phyloP scores from a whole-genome alignment of 2,329 filamentous ascomycete species.

The Pyricularia grisea region DNA sequence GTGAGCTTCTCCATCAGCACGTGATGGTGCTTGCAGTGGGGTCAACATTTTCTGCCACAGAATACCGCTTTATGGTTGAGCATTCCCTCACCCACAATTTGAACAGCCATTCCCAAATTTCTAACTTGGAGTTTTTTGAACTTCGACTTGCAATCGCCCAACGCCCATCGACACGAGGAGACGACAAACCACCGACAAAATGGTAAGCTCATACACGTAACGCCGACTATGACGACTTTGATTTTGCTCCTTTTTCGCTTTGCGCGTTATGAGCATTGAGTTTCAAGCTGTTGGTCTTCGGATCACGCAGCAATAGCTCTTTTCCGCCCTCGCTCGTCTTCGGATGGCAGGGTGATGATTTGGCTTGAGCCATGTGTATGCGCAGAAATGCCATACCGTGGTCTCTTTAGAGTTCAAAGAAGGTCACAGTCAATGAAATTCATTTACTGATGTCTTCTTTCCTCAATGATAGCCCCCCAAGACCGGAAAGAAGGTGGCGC shows the following conservation, averaged over 20 bases:
- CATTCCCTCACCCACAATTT: background rate
- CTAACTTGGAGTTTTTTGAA: background rate
- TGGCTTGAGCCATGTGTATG: conserved; percentile 50
- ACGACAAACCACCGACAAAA: conserved; percentile 43
- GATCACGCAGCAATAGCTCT: conserved; percentile 19
- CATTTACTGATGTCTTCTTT: conserved; percentile 96
- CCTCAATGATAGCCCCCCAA: conserved; percentile 99
- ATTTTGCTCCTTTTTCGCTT: background rate
- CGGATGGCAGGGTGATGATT: conserved; percentile 44
- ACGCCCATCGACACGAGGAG: conserved; percentile 22
- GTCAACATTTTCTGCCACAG: background rate
- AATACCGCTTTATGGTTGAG: background rate
- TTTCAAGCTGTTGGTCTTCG: conserved; percentile 9
- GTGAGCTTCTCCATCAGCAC: background rate
- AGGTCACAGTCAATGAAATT: conserved; percentile 68
- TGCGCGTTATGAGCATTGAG: conserved; percentile 2
- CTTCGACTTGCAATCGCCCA: background rate
- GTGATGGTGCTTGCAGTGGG: background rate
- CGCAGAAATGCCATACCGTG: conserved; percentile 44
- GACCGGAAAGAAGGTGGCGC: conserved; percentile 92
- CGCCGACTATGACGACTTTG: conserved; percentile 22
- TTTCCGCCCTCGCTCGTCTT: conserved; percentile 27
- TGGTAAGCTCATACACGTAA: conserved; percentile 39
- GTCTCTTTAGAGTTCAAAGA: conserved; percentile 86
- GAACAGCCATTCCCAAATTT: background rate